A percentile compares a stretch with the other conserved stretches of the same genome.
Evolutionary conservation across 306 rosid genomes (phyloP).

Genomic region (Cicer yamashitae): DNA sequence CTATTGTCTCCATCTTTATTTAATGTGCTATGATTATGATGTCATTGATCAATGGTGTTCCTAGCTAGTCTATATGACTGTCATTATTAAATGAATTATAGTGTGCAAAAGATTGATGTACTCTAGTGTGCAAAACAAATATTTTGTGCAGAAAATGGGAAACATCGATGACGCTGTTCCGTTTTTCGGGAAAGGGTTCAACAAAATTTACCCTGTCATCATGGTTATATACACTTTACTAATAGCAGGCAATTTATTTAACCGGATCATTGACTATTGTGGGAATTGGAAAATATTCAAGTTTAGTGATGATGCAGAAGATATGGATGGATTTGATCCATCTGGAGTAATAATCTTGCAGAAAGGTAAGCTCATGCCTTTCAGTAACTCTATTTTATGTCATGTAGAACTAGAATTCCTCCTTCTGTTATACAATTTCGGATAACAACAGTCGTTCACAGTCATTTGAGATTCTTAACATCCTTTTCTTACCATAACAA

Average conservation of each 20-base stretch:
- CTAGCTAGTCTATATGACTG: background rate
- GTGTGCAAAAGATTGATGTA: slow-evolving; percentile 25
- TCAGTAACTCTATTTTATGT: slow-evolving; percentile 6
- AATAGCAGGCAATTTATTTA: slow-evolving; percentile 75
- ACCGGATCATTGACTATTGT: slow-evolving; percentile 67
- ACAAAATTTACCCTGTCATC: slow-evolving; percentile 88
- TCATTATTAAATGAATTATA: slow-evolving; percentile 8
- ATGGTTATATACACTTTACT: slow-evolving; percentile 91
- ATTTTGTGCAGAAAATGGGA: slow-evolving; percentile 88
- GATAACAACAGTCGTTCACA: background rate
- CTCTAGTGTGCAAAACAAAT: slow-evolving; percentile 13
- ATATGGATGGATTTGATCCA: slow-evolving; percentile 88
- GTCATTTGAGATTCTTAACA: slow-evolving; percentile 7
- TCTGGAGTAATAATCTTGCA: slow-evolving; percentile 87
- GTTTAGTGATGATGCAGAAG: slow-evolving; percentile 68
- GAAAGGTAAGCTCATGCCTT: slow-evolving; percentile 60
- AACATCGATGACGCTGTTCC: slow-evolving; percentile 92
- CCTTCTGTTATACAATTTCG: slow-evolving; percentile 13
- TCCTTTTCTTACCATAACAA: background rate
- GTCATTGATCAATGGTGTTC: slow-evolving; percentile 6
- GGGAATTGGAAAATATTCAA: slow-evolving; percentile 85
- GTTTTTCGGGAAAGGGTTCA: slow-evolving; percentile 83
- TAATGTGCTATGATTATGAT: slow-evolving; percentile 27
- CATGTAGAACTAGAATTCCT: background rate
- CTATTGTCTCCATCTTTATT: slow-evolving; percentile 32